Percentiles rank a stretch among this genome's conserved stretches.
Evolutionary conservation across 805 yeast species (phyloP).

Genomic region (Limtongia smithiae): DNA sequence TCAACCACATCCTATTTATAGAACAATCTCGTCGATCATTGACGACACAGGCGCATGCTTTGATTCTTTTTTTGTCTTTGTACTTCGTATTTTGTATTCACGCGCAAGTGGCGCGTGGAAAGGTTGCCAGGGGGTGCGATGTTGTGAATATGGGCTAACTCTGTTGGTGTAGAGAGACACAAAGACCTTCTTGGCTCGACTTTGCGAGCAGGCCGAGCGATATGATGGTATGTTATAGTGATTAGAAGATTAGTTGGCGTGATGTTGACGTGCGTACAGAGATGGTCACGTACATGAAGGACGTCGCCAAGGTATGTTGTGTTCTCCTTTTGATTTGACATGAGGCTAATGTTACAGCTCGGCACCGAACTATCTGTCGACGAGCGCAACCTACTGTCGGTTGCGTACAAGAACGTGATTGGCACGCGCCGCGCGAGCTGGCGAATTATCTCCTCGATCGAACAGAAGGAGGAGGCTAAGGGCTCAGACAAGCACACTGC

Average conservation of each 20-base stretch:
- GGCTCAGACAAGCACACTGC: constrained; percentile 81
- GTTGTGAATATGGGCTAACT: too few relatives aligned
- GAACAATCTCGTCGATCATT: too few relatives aligned
- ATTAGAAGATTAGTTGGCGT: background rate
- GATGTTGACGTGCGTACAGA: constrained; percentile 44
- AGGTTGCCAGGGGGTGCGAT: too few relatives aligned
- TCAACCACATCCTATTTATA: too few relatives aligned
- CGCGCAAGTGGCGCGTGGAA: too few relatives aligned
- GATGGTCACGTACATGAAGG: constrained; percentile 99
- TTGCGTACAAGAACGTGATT: constrained; percentile 96
- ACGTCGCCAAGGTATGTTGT: constrained; percentile 41
- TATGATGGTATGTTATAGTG: constrained; percentile 52
- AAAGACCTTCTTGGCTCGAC: constrained; percentile 94
- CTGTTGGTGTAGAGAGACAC: constrained; percentile 61
- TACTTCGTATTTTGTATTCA: too few relatives aligned
- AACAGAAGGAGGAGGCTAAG: constrained; percentile 98
- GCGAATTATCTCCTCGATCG: constrained; percentile 98
- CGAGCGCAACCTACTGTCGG: constrained; percentile 95
- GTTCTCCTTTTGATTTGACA: background rate
- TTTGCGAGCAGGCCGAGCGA: constrained; percentile 99
- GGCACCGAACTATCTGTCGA: constrained; percentile 84
- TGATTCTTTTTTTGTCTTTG: too few relatives aligned
- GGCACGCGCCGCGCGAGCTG: constrained; percentile 99
- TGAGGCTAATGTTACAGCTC: too few relatives aligned
- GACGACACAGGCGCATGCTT: too few relatives aligned